These are phyloP conservation scores for Tylopilus sp. DNA, from an alignment of 1,284 basidiomycete genomes.

Conservation along the genomic window DNA sequence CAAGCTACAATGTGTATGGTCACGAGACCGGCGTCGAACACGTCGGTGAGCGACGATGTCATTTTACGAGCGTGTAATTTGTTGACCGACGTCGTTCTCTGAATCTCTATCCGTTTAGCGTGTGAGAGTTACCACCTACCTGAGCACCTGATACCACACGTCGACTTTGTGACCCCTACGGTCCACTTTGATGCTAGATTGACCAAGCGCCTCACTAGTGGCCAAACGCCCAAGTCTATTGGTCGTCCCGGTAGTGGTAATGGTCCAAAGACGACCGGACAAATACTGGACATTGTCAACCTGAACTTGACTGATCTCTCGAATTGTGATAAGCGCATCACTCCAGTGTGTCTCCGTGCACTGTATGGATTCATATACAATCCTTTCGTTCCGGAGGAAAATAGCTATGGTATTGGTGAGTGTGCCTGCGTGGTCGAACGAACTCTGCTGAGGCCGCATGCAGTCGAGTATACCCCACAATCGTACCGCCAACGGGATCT, in stretches of 20 bases:
- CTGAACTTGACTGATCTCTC: slow-evolving; percentile 25
- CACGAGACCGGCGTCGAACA: slow-evolving; percentile 37
- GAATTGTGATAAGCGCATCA: slow-evolving; percentile 43
- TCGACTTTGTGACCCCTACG: slow-evolving; percentile 47
- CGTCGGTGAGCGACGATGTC: slow-evolving; percentile 21
- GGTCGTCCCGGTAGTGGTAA: slow-evolving; percentile 33
- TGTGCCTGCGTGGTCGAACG: background rate
- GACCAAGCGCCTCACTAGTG: slow-evolving; percentile 13
- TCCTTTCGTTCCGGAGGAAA: slow-evolving; percentile 39
- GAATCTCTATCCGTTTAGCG: slow-evolving; percentile 25
- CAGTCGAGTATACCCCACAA: slow-evolving; percentile 51
- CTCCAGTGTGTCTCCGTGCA: slow-evolving; percentile 44
- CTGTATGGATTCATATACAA: slow-evolving; percentile 45
- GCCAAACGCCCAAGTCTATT: slow-evolving; percentile 10
- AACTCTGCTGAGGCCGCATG: background rate
- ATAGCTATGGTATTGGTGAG: slow-evolving; percentile 50
- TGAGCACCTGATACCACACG: slow-evolving; percentile 38
- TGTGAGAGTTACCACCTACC: slow-evolving; percentile 47
- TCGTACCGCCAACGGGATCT: slow-evolving; percentile 44
- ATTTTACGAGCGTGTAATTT: background rate
- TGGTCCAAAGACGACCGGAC: slow-evolving; percentile 36
- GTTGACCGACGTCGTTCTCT: background rate
- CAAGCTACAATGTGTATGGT: slow-evolving; percentile 43
- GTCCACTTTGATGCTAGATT: slow-evolving; percentile 39
- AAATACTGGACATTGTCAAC: slow-evolving; percentile 11